Conservation (phyloP, 352 stramenopile species). For the Globisporangium sylvaticum region DNA sequence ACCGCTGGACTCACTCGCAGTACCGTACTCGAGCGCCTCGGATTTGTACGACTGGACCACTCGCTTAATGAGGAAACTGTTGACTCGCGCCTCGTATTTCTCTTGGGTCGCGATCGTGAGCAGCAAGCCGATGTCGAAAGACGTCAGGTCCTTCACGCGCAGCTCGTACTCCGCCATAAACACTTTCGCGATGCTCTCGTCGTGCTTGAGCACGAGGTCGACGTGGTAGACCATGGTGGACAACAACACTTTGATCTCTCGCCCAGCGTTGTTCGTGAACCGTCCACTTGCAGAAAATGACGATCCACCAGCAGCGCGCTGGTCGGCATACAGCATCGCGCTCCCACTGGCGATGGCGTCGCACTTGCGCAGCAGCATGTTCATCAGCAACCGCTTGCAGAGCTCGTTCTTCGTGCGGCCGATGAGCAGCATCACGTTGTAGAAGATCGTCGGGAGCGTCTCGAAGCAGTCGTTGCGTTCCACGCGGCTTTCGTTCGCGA, state of each 20-base stretch:
- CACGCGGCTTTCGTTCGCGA: neutral
- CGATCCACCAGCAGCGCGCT: neutral
- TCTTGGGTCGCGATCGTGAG: slow-evolving; percentile 32
- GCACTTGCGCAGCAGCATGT: slow-evolving; percentile 36
- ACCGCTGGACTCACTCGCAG: neutral
- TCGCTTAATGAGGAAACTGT: slow-evolving; percentile 25
- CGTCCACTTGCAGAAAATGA: neutral
- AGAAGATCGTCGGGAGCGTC: slow-evolving; percentile 37
- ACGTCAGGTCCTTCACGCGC: slow-evolving; percentile 22
- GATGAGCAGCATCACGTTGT: slow-evolving; percentile 38
- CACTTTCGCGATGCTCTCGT: slow-evolving; percentile 30
- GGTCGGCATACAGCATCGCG: slow-evolving; percentile 1
- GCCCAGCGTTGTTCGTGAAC: neutral
- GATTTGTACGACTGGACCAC: slow-evolving; percentile 22
- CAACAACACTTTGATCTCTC: slow-evolving; percentile 30
- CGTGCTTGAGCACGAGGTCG: slow-evolving; percentile 44
- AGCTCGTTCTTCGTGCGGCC: slow-evolving; percentile 24
- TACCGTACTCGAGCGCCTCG: slow-evolving; percentile 1
- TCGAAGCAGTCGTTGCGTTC: slow-evolving; percentile 21
- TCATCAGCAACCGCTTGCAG: slow-evolving; percentile 32
- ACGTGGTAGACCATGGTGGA: slow-evolving; percentile 59
- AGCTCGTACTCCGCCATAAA: slow-evolving; percentile 41
- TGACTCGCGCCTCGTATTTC: slow-evolving; percentile 28
- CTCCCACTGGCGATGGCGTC: slow-evolving; percentile 9
- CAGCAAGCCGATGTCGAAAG: slow-evolving; percentile 42